Evolutionary conservation across 495 filamentous ascomycete species (phyloP).

Genomic region (Xylaria castorea): DNA sequence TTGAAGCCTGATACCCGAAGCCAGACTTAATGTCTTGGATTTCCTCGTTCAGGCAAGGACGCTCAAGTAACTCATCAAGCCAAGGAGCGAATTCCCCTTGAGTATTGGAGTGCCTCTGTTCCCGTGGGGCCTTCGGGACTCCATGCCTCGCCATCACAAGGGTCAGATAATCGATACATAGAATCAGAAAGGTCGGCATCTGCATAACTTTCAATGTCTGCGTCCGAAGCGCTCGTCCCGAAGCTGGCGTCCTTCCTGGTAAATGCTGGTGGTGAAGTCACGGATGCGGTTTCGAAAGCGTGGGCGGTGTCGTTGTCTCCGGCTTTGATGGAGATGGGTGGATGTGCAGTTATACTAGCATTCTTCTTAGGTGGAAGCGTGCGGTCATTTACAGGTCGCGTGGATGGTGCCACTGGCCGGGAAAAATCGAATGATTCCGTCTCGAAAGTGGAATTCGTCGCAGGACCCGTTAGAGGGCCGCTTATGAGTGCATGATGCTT

Average conservation of each 20-base stretch:
- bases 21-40: not conserved
- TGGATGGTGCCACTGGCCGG: constrained; percentile 37
- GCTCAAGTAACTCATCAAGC: not conserved
- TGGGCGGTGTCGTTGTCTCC: constrained; percentile 4
- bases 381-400: not conserved
- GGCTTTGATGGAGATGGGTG: not conserved
- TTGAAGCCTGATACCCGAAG: not conserved
- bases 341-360: not conserved
- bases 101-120: not conserved
- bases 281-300: constrained; percentile 29
- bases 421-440: constrained; percentile 44
- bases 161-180: not conserved
- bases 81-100: not conserved
- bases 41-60: not conserved
- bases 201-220: constrained; percentile 38
- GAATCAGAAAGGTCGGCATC: constrained; percentile 32
- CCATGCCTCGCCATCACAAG: not conserved
- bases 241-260: constrained; percentile 25
- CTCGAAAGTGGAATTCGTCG: constrained; percentile 31
- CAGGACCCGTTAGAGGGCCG: constrained; percentile 32
- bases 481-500: constrained; percentile 37
- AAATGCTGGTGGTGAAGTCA: constrained; percentile 32
- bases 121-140: not conserved
- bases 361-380: not conserved
- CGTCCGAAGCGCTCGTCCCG: constrained; percentile 41